These are phyloP conservation scores for Suillus fuscotomentosus DNA, from an alignment of 768 basidiomycete genomes.

Conservation along the genomic window DNA sequence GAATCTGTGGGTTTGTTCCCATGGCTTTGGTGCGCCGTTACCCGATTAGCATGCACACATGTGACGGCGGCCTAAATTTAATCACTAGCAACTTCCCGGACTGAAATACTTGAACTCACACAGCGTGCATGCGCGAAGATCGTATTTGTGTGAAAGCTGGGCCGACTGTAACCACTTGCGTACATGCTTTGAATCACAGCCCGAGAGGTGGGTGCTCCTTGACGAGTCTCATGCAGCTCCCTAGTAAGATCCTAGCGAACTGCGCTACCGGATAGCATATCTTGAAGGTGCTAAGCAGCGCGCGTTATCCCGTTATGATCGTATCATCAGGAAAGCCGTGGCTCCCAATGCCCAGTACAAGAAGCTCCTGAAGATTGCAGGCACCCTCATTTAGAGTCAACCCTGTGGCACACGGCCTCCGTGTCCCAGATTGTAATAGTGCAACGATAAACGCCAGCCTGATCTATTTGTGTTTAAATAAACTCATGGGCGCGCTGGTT, in stretches of 20 bases:
- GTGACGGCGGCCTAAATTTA: constrained; percentile 7
- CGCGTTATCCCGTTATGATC: not conserved
- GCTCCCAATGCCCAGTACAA: not conserved
- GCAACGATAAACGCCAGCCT: not conserved
- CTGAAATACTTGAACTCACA: not conserved
- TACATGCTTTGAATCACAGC: not conserved
- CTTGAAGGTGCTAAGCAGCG: not conserved
- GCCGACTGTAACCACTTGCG: not conserved
- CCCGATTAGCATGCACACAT: not conserved
- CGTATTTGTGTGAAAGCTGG: not conserved
- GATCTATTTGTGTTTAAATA: not conserved
- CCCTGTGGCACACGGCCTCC: not conserved
- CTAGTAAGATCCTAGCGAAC: not conserved
- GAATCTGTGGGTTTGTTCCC: not conserved
- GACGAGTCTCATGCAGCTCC: not conserved
- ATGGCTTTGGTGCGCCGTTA: not conserved
- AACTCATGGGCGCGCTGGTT: not conserved
- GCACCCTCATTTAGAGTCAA: not conserved
- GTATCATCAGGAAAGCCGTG: not conserved
- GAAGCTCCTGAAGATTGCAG: not conserved
- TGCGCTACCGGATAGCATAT: not conserved
- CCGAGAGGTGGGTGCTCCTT: no score
- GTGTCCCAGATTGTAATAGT: not conserved
- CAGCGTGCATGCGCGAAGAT: not conserved
- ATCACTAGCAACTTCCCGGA: not conserved